A percentile compares a stretch with the other conserved stretches of the same genome.
phyloP scores from a whole-genome alignment of 202 grass and related monocot genomes.

The Hordeum pubiflorum region DNA sequence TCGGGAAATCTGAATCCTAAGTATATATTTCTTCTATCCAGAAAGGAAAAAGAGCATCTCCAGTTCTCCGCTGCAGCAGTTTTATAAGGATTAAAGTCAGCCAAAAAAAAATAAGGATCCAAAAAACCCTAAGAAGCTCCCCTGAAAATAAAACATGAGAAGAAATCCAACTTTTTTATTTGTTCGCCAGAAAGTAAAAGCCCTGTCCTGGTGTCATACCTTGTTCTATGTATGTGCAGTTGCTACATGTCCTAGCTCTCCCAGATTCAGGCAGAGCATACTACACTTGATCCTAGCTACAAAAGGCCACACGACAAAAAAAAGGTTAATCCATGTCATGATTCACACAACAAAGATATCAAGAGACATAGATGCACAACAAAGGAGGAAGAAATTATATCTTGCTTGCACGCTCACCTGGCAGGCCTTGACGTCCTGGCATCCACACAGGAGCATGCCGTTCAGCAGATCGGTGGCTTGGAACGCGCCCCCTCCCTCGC shows the following conservation, averaged over 20 bases:
- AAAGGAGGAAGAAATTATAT: not conserved
- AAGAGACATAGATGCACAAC: not conserved
- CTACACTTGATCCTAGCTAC: constrained; percentile 37
- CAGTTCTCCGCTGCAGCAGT: not conserved
- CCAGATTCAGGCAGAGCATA: constrained; percentile 19
- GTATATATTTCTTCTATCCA: not conserved
- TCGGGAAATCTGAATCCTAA: not conserved
- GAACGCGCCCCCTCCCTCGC: constrained; percentile 58
- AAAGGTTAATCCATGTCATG: not conserved
- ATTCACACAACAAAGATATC: not conserved
- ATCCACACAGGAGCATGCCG: constrained; percentile 73
- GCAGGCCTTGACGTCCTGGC: constrained; percentile 70
- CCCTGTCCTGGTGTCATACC: not conserved
- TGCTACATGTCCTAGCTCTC: constrained; percentile 1
- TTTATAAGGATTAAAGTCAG: not conserved
- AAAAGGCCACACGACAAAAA: not conserved
- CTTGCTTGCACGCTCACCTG: constrained; percentile 26
- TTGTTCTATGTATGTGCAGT: not conserved
- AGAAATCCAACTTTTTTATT: not conserved
- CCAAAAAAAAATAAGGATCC: not conserved
- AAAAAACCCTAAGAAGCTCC: not conserved
- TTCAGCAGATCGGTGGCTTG: constrained; percentile 71
- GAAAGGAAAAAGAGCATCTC: not conserved
- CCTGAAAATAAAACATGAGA: not conserved
- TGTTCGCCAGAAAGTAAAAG: not conserved